Evolutionary conservation across 2,329 filamentous ascomycete genomes (phyloP), one percentile per base, ranked within the genome.

Genomic region (Exophiala dermatitidis): DNA sequence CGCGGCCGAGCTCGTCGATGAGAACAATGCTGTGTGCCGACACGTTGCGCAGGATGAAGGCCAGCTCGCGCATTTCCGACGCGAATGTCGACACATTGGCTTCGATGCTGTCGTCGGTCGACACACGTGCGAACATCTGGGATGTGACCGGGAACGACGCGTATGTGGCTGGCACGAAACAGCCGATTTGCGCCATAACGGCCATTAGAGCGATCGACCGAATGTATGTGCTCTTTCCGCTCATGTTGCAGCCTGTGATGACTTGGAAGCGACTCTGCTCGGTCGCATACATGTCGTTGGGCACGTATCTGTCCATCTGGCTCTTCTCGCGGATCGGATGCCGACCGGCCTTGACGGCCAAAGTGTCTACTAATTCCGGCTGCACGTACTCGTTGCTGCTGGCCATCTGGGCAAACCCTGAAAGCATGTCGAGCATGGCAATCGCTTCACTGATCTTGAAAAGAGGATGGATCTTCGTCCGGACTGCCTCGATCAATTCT

Each of bases 241-340:
- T 95, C 93, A 98, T 98, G 63, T 98, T 98, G 67, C 88, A 94
- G 2, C 93, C 91, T 0, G 91, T 97, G 58, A 98, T 84, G 57
- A 97, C 86, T 60, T 97, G 90, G 64, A 96, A 95, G 1, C 90
- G 82, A 34, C 83, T 83, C 56, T 91, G 83, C 33, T 85, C 78
- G 0, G 84, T 86, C 2, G 88, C 85, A 63, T 90, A 97, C 30
- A 90, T 87, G 64, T 97, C 90, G 59, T 97, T 97, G 0, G 93
- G 87, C 2, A 97, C 76, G 65, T 87, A 95, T 26, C 80, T 82
- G 43, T 78, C 78, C 0, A 74, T 71, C 60, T 88, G 82, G 1
- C 85, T 80, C 65, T 83, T 86, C 69, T 94, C 88, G 3, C 84
- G 75, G 53, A 95, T 84, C 0, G 89, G 88, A 66, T 95, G 89